Base-by-base conservation (phyloP, 2,329 filamentous ascomycete species). In the Dactylellina drechsleri region DNA sequence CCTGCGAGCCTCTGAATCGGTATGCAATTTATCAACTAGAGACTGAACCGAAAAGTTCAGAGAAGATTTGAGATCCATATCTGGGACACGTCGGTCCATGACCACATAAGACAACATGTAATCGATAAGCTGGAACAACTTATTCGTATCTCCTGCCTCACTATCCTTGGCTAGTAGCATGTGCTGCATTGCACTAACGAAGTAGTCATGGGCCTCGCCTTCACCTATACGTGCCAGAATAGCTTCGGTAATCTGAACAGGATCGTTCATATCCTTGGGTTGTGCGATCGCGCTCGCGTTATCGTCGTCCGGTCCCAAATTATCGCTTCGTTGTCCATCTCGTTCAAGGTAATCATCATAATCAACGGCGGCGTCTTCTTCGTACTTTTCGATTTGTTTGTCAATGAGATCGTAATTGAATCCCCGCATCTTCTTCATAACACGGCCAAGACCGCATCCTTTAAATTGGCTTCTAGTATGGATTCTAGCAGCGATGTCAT, bases 21-120 rank as follows among this genome's bases (percentile, higher is more conserved):
- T 98, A 81, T 98, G 95, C 61, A 99, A 86, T 83, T 96, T 96
- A 84, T 98, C 95, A 77, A 99, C 85, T 78, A 99, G 85, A 82
- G 89, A 96, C 83, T 98, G 95, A 8, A 99, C 95, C 0, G 94
- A 97, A 80, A 98, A 98, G 82, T 96, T 97, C 77, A 99, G 87
- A 80, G 93, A 96, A 82, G 98, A 94, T 84, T 97, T 97, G 73
- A 99, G 87, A 82, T 99, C 95, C 89, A 98, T 94, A 82, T 99
- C 94, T 45, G 95, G 95, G 77, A 98, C 83, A 77, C 95, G 88
- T 80, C 95, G 88, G 82, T 99, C 95, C 94, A 99, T 99, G 79
- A 94, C 94, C 77, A 99, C 94, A 82, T 98, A 98, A 82, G 93
- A 97, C 78, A 99, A 88, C 93, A 98, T 98, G n/a, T 92, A 90